Percentiles rank a stretch among this genome's conserved stretches.
Evolutionary conservation across 495 filamentous ascomycete species (phyloP).

Genomic region (Lophium mytilinum): DNA sequence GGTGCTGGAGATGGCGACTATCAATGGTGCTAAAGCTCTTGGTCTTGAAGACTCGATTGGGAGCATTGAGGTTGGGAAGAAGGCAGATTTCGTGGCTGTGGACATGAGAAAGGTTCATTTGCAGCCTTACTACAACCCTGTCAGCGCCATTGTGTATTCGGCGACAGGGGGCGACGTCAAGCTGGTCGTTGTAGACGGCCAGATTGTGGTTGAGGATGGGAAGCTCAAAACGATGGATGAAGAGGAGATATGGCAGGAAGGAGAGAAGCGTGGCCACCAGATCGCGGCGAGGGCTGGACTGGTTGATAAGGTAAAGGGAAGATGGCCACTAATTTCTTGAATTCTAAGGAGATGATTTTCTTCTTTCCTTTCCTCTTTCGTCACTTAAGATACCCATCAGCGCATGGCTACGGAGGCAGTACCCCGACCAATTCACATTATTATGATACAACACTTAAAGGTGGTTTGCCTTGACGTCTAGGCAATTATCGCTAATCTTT

Average conservation of each 20-base stretch:
- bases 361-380: no score
- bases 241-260: slow-evolving; percentile 13
- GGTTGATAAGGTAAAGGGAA: slow-evolving; percentile 32
- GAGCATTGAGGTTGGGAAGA: slow-evolving; percentile 46
- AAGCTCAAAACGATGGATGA: slow-evolving; percentile 22
- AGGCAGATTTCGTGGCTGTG: slow-evolving; percentile 45
- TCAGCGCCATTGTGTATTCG: slow-evolving; percentile 43
- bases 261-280: slow-evolving; percentile 31
- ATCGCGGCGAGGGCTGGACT: slow-evolving; percentile 39
- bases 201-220: slow-evolving; percentile 37
- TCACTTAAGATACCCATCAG: no score
- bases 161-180: slow-evolving; percentile 44
- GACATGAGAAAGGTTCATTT: slow-evolving; percentile 33
- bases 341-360: no score
- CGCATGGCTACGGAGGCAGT: no score
- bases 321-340: slow-evolving; percentile 31
- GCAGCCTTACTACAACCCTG: slow-evolving; percentile 38
- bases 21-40: slow-evolving; percentile 44
- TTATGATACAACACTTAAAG: no score
- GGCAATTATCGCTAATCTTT: no score
- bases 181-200: slow-evolving; percentile 42
- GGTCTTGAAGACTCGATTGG: slow-evolving; percentile 40
- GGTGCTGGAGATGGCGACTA: slow-evolving; percentile 47
- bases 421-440: no score
- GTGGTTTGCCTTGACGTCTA: no score